phyloP scores from a whole-genome alignment of 768 basidiomycete genomes.

The Amanita subjunquillea region DNA sequence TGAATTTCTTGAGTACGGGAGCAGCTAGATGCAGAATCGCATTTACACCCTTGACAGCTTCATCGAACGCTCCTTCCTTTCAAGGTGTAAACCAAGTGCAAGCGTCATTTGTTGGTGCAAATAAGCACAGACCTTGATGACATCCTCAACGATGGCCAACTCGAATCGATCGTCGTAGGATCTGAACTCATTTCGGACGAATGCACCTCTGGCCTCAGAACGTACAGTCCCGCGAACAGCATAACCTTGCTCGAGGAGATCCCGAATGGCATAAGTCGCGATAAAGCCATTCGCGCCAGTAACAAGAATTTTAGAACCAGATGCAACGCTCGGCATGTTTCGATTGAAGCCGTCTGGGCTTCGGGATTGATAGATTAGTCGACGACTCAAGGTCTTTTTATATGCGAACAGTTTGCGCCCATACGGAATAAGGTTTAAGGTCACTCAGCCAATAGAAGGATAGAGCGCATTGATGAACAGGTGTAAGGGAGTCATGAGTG shows the following conservation, averaged over 20 bases:
- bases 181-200: conserved; percentile 43
- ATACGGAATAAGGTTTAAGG: no score
- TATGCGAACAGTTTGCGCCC: no score
- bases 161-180: conserved; percentile 49
- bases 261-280: conserved; percentile 44
- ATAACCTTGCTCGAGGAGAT: conserved; percentile 52
- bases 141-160: conserved; percentile 60
- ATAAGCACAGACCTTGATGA: conserved; percentile 23
- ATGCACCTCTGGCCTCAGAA: conserved; percentile 42
- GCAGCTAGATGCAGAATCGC: conserved; percentile 64
- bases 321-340: conserved; percentile 19
- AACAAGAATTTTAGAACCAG: conserved; percentile 32
- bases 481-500: no score
- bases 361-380: no score
- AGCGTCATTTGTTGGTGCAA: background rate
- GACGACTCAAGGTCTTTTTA: no score
- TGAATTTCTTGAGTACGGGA: conserved; percentile 37
- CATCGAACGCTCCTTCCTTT: conserved; percentile 64
- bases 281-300: conserved; percentile 54
- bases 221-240: conserved; percentile 60
- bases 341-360: no score
- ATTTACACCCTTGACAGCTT: conserved; percentile 67
- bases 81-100: background rate
- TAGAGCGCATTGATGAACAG: no score
- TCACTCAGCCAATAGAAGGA: no score